These are phyloP conservation scores for Escallonia herrerae DNA, from an alignment of 129 eudicot genomes.

Conservation along the genomic window DNA sequence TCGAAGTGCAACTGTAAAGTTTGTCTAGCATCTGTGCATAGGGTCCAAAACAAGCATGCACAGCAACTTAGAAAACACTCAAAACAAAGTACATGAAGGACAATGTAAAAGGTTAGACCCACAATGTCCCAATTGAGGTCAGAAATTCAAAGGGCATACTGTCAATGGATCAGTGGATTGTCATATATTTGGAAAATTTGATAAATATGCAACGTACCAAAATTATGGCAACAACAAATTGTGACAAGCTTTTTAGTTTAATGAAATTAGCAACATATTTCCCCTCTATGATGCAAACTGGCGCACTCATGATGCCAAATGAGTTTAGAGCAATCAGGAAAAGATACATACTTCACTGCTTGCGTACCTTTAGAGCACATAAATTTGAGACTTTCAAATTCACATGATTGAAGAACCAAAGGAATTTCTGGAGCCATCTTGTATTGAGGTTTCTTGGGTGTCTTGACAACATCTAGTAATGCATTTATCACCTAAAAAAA, in stretches of 20 bases:
- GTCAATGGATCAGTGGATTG: no score
- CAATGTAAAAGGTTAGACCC: no score
- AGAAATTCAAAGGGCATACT: no score
- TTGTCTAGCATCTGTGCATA: slow-evolving; percentile 46
- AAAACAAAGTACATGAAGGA: background rate
- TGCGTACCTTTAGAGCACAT: slow-evolving; percentile 69
- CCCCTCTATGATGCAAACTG: no score
- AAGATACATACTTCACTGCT: background rate
- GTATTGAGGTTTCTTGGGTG: slow-evolving; percentile 85
- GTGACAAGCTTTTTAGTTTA: no score
- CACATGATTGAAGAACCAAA: slow-evolving; percentile 81
- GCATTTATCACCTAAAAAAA: slow-evolving; percentile 55
- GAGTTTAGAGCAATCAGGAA: background rate
- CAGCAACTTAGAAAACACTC: background rate
- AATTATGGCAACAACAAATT: no score
- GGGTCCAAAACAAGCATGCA: background rate
- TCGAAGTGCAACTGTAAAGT: slow-evolving; percentile 64
- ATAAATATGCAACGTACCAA: no score
- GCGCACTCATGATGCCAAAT: no score
- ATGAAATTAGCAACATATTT: no score
- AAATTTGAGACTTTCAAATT: slow-evolving; percentile 71
- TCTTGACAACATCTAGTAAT: slow-evolving; percentile 71
- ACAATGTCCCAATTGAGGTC: no score
- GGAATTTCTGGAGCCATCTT: slow-evolving; percentile 87
- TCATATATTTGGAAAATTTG: no score